Evolutionary conservation across 2,329 filamentous ascomycete species (phyloP), one percentile per base, ranked within the genome.

Genomic region (Aspergillus sp.): DNA sequence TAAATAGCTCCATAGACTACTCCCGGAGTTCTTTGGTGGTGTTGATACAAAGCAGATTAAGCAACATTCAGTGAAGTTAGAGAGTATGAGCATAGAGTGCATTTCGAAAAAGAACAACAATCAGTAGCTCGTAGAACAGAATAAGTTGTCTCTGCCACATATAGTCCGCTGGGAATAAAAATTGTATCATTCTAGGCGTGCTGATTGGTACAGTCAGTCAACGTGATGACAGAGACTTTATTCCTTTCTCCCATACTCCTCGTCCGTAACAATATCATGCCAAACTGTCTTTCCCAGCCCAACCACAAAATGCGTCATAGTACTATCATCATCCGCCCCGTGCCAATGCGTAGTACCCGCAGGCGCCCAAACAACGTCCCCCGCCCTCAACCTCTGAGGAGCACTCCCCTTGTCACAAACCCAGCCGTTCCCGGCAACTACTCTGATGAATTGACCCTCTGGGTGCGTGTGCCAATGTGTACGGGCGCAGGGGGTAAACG

Each of bases 401-500:
- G 58, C 55, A 19, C 63, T 61, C 1, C 70, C 72, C 33, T 65
- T 66, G 19, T 72, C 69, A 49, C 72, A 74, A 19, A 74, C 62
- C 61, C 72, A 68, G 6, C 71, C 72, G 6, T 58, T 60, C 0
- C 72, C 72, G 2, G 67, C 60, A 13, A 67, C 59, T 2, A 74
- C 70, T 25, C 65, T 60, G 30, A 74, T 57, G 27, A 74, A 57
- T 54, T 74, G 72, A 3, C 71, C 72, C n/a, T 65, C 58, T 44
- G 72, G 68, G 52, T 75, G 72, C 1, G 61, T 66, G 56, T 74
- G 72, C 72, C 72, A 74, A 56, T 71, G 60, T 4, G 71, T 74
- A 17, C 71, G 64, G 0, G 71, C 66, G 44, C 71, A 68, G 6
- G 71, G 70, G 0, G 68, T 67, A 52, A 74, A 74, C 35, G 61